Evolutionary conservation across 129 eudicot genomes (phyloP).

Genomic region (Escallonia herrerae): DNA sequence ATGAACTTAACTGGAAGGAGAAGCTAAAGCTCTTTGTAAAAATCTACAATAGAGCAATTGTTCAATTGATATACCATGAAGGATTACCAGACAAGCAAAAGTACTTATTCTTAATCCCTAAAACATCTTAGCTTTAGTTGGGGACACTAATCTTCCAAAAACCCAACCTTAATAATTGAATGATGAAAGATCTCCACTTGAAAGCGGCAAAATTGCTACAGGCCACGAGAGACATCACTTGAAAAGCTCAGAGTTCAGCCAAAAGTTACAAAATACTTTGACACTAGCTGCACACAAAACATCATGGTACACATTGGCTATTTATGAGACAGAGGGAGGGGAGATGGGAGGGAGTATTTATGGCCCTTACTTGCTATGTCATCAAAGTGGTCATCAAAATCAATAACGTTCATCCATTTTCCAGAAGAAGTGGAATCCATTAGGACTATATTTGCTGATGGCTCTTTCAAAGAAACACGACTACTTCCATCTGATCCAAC

Average conservation of each 20-base stretch:
- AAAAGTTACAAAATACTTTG: neutral
- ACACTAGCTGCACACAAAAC: too few relatives aligned
- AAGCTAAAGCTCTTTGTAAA: neutral
- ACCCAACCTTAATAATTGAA: neutral
- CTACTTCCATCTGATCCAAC: constrained; percentile 48
- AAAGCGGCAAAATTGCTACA: neutral
- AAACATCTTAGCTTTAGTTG: neutral
- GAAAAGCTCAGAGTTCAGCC: constrained; percentile 64
- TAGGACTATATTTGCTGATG: constrained; percentile 73
- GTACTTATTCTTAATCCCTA: neutral
- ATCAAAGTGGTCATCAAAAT: constrained; percentile 94
- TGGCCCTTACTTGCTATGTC: constrained; percentile 82
- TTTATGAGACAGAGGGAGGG: too few relatives aligned
- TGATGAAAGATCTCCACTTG: neutral
- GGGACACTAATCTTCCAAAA: neutral
- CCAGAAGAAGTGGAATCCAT: constrained; percentile 62
- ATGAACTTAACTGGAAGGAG: too few relatives aligned
- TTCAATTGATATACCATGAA: neutral
- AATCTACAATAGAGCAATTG: neutral
- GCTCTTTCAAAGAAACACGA: constrained; percentile 57
- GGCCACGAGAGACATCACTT: constrained; percentile 24
- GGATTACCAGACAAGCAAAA: neutral
- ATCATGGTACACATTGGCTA: too few relatives aligned
- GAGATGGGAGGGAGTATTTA: neutral
- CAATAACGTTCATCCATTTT: constrained; percentile 61